Conservation (phyloP, 139 green algal genomes). For the Chlamydomonas incerta region DNA sequence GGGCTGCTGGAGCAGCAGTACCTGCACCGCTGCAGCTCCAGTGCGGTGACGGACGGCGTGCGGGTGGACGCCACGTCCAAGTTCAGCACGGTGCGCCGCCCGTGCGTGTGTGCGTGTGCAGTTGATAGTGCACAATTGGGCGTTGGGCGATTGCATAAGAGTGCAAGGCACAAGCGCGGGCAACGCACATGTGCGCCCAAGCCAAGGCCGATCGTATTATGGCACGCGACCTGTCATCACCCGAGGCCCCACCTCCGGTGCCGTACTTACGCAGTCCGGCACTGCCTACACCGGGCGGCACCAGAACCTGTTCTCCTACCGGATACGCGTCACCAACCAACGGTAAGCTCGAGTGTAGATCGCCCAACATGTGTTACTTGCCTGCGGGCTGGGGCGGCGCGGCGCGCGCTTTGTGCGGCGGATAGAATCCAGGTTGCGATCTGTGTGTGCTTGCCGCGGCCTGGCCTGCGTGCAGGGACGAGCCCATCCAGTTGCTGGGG, state of each 20-base stretch:
- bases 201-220: no score
- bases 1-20: constrained; percentile 32
- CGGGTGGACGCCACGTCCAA: constrained; percentile 39
- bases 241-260: no score
- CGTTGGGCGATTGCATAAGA: no score
- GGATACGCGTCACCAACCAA: constrained; percentile 26
- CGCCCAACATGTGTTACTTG: no score
- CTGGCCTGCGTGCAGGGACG: not conserved
- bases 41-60: constrained; percentile 14
- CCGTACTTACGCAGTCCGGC: not conserved
- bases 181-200: no score
- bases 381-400: no score
- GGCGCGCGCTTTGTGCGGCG: no score
- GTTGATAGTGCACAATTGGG: no score
- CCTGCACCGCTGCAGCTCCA: constrained; percentile 33
- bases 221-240: no score
- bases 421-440: not conserved
- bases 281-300: not conserved
- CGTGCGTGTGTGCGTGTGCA: no score
- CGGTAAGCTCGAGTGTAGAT: no score
- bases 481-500: constrained; percentile 45
- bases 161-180: no score
- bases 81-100: constrained; percentile 1
- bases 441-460: not conserved
- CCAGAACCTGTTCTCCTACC: constrained; percentile 44